Conservation (phyloP, 2,329 filamentous ascomycete species). For the Cercospora zeina region DNA sequence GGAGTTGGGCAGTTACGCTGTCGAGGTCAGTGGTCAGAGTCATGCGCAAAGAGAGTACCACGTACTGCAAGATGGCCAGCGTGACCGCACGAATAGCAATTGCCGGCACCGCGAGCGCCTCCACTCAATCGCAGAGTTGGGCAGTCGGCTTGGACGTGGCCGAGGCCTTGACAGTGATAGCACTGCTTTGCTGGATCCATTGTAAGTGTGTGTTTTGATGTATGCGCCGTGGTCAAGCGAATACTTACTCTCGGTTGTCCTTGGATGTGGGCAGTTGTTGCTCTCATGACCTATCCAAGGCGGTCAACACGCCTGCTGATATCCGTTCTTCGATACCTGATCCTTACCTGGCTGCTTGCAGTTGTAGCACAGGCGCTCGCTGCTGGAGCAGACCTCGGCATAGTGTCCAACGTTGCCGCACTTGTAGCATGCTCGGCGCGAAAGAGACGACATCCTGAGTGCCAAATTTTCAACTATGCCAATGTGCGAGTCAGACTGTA, state of each 20-base stretch:
- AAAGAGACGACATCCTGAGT: slow-evolving; percentile 53
- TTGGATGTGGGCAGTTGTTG: slow-evolving; percentile 92
- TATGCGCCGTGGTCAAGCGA: neutral
- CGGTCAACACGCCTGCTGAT: slow-evolving; percentile 40
- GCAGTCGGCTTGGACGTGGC: slow-evolving; percentile 98
- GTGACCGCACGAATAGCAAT: slow-evolving; percentile 96
- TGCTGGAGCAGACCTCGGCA: slow-evolving; percentile 91
- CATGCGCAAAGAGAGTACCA: slow-evolving; percentile 28
- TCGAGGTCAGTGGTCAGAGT: slow-evolving; percentile 18
- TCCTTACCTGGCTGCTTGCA: slow-evolving; percentile 82
- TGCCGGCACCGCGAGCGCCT: slow-evolving; percentile 69
- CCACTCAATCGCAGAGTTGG: slow-evolving; percentile 89
- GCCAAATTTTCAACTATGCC: slow-evolving; percentile 22
- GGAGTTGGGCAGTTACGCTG: slow-evolving; percentile 83
- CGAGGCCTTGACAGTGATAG: slow-evolving; percentile 98
- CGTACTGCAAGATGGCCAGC: slow-evolving; percentile 86
- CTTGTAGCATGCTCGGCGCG: slow-evolving; percentile 57
- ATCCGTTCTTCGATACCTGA: slow-evolving; percentile 19
- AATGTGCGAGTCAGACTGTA: slow-evolving; percentile 22
- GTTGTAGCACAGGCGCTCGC: slow-evolving; percentile 99
- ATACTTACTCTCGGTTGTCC: slow-evolving; percentile 81
- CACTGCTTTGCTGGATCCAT: slow-evolving; percentile 80
- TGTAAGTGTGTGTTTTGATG: slow-evolving; percentile 27
- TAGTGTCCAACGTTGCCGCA: slow-evolving; percentile 57
- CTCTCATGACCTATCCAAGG: slow-evolving; percentile 77